Base-by-base conservation (phyloP, 306 rosid genomes). In the Trichosanthes cucumerina region DNA sequence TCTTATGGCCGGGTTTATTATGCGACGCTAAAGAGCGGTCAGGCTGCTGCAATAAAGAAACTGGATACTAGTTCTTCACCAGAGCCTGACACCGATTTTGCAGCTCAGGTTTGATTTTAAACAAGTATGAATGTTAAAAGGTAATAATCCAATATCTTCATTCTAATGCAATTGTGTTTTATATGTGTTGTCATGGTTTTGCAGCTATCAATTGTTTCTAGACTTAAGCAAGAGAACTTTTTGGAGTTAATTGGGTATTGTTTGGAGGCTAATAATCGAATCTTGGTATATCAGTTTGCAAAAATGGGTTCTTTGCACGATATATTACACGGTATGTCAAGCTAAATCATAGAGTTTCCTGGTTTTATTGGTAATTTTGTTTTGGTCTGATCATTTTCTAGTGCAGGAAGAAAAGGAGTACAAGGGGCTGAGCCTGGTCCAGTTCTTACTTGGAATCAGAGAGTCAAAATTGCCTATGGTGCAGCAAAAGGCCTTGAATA, bases 361-460 rank as follows among this genome's bases (percentile, higher is more conserved):
- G 39, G 33, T 74, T 71, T 28, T 47, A 15, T 38, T 75, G 26
- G 4, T 7, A 39, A 64, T 36, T 77, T 80, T 71, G 72, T 34
- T 63, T 73, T 31, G 79, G 72, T 47, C 76, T 52, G 59, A 62
- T 34, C 54, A 19, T 70, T 86, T 72, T 79, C 6, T 80, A 50
- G 24, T 90, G 80, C 85, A 94, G 98, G 98, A 78, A 89, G 98
- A 78, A 94, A 94, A 79, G 98, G 98, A 65, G 98, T 94, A 54
- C 95, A 94, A 85, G 97, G 97, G 78, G 97, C 98, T 62, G 98
- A 85, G 77, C 98, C 98, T 24, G 98, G 98, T 82, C 98, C 98
- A 38, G 92, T 63, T 75, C 87, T 92, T 44, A 89, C 16, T 77
- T 94, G 98, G 98, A 88, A 50, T 56, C 96, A 92, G 70, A 87